Conservation (phyloP, 495 filamentous ascomycete genomes). For the Bacidia gigantensis region DNA sequence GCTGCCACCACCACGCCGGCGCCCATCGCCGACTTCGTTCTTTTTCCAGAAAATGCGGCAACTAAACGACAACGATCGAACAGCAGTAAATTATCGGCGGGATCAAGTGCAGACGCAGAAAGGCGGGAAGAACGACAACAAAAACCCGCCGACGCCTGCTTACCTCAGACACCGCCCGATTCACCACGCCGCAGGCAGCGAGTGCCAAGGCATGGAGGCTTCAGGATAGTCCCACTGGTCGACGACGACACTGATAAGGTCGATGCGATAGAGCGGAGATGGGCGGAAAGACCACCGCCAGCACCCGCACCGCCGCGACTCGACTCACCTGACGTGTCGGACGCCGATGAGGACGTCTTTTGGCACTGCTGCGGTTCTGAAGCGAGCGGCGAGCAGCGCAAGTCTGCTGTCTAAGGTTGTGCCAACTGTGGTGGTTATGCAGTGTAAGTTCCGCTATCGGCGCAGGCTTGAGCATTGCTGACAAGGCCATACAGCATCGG, state of each 20-base stretch:
- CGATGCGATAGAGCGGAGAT: not conserved
- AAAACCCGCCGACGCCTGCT: not conserved
- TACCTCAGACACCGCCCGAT: not conserved
- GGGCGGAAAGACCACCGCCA: not conserved
- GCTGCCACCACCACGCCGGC: slow-evolving; percentile 3
- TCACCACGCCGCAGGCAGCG: not conserved
- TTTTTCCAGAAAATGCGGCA: slow-evolving; percentile 1
- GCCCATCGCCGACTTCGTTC: slow-evolving; percentile 8
- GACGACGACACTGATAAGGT: slow-evolving; percentile 5
- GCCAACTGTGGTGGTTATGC: not conserved
- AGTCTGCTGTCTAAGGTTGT: not conserved
- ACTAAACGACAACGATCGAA: slow-evolving; percentile 3
- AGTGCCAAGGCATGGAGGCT: not conserved
- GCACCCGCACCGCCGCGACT: slow-evolving; percentile 12
- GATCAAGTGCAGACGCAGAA: not conserved
- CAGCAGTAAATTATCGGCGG: not conserved
- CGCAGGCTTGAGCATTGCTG: not conserved
- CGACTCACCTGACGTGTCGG: slow-evolving; percentile 17
- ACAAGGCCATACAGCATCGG: not conserved
- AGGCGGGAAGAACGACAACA: not conserved
- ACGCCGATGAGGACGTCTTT: slow-evolving; percentile 16
- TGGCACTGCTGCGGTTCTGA: slow-evolving; percentile 14
- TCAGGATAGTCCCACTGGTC: not conserved
- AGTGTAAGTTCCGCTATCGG: not conserved
- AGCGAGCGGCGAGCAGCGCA: not conserved